Percentiles rank a stretch among this genome's conserved stretches.
Evolutionary conservation across 129 eudicot species (phyloP).

Genomic region (Flaveria ramosissima): DNA sequence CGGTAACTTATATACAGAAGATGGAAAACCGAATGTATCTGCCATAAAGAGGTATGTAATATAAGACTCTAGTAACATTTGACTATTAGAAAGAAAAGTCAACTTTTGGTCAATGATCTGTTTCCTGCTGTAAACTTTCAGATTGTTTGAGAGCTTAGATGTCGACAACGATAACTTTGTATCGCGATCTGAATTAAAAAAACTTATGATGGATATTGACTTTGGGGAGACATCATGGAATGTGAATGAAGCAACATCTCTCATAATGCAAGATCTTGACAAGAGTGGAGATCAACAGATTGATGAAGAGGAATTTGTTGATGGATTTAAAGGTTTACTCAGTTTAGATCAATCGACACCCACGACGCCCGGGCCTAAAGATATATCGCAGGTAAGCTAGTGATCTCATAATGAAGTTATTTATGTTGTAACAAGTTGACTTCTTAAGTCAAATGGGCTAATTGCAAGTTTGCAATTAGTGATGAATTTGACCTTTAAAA

Average conservation of each 20-base stretch:
- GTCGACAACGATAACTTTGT: constrained; percentile 48
- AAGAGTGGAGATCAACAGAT: constrained; percentile 51
- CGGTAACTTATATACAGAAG: constrained; percentile 56
- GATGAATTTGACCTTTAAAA: not conserved
- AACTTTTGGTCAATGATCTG: constrained; percentile 18
- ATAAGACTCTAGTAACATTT: not conserved
- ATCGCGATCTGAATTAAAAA: constrained; percentile 51
- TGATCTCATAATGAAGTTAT: constrained; percentile 3
- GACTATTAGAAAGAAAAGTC: not conserved
- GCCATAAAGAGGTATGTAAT: constrained; percentile 55
- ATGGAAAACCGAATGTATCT: constrained; percentile 59
- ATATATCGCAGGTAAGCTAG: constrained; percentile 41
- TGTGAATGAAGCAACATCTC: constrained; percentile 52
- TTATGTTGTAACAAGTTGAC: not conserved
- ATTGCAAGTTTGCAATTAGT: not conserved
- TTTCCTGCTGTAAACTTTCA: constrained; percentile 17
- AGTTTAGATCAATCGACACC: constrained; percentile 32
- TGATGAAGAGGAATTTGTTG: constrained; percentile 59
- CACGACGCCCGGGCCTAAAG: constrained; percentile 34
- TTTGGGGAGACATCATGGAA: constrained; percentile 50
- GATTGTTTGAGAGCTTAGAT: constrained; percentile 60
- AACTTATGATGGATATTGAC: constrained; percentile 45
- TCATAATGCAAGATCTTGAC: constrained; percentile 65
- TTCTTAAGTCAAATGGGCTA: constrained; percentile 1
- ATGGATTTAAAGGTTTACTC: constrained; percentile 59